Percentiles rank a stretch among this genome's conserved stretches.
Evolutionary conservation across 2,329 filamentous ascomycete species (phyloP).

Genomic region (Ceratocystis diversiconidia): DNA sequence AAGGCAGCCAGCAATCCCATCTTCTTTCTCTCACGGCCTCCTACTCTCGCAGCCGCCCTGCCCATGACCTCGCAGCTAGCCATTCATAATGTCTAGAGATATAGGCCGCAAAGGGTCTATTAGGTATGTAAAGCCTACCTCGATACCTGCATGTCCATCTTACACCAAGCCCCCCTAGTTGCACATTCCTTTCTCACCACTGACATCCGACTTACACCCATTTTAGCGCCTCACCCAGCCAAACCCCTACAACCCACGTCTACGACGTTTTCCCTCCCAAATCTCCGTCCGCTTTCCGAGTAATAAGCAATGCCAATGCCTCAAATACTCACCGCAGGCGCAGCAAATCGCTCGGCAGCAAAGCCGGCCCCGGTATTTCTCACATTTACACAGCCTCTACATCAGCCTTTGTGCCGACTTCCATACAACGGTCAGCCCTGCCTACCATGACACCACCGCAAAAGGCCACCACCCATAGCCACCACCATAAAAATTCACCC

Average conservation of each 20-base stretch:
- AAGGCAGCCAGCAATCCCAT: background rate
- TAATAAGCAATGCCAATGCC: too few species aligned
- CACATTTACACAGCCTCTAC: conserved; percentile 2
- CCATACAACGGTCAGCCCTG: conserved; percentile 7
- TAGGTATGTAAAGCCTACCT: background rate
- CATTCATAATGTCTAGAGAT: conserved; percentile 11
- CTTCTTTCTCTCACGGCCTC: background rate
- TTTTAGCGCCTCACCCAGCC: background rate
- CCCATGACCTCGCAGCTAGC: background rate
- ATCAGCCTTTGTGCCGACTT: background rate
- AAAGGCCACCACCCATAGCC: background rate
- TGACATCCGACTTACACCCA: conserved; percentile 1
- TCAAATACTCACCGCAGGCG: background rate
- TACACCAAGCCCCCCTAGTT: background rate
- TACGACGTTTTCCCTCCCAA: conserved; percentile 10
- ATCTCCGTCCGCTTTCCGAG: background rate
- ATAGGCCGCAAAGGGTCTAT: conserved; percentile 8
- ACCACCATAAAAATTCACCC: background rate
- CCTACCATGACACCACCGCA: background rate
- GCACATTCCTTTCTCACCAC: background rate
- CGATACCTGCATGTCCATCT: background rate
- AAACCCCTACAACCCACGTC: conserved; percentile 1
- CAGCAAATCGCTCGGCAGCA: conserved; percentile 10
- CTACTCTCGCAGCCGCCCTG: background rate
- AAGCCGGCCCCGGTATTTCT: conserved; percentile 7